Evolutionary conservation across 2,329 filamentous ascomycete species (phyloP), one percentile per base, ranked within the genome.

Genomic region (Botrytis aclada): DNA sequence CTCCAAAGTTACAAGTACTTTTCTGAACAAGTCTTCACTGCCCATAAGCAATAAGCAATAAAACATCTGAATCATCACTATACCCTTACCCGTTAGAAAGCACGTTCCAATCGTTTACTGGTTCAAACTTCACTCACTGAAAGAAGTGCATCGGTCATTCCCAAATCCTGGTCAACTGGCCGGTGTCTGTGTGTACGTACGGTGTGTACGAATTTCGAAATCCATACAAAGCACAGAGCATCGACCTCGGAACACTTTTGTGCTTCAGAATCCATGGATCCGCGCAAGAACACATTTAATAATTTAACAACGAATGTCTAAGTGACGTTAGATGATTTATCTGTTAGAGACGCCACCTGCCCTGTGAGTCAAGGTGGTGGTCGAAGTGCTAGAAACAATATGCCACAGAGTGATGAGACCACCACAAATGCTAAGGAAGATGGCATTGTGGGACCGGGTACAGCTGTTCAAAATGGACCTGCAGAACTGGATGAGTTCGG

Each of bases 401-500:
- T 80, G 79, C 78, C 79, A 69, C 74, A 75, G 77, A 77, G 76
- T 69, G 75, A 70, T 73, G 76, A 77, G 62, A 76, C 71, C 73
- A 75, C 72, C 75, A 74, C 74, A 69, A 70, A 72, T 74, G 72
- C 74, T 72, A 67, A 70, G 64, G 74, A 60, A 72, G 74, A 77
- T 74, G 76, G 74, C 51, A 60, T 73, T 74, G 76, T 64, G 62
- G 74, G 66, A 75, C 63, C 41, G 34, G 63, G 29, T 25, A 70
- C 54, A 47, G 74, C 61, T 60, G 45, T 67, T 45, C 65, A 74
- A 74, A n/a, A 66, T 22, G 72, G 63, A 63, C 69, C 70, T 47
- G 60, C 56, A 67, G 88, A 91, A 78, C 83, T 89, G 74, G 91
- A 93, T 81, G 91, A 93, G 76, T 93, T 93, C 80, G 91, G 91